phyloP scores from a whole-genome alignment of 1,139 yeast species.

The Candida glucosophila region DNA sequence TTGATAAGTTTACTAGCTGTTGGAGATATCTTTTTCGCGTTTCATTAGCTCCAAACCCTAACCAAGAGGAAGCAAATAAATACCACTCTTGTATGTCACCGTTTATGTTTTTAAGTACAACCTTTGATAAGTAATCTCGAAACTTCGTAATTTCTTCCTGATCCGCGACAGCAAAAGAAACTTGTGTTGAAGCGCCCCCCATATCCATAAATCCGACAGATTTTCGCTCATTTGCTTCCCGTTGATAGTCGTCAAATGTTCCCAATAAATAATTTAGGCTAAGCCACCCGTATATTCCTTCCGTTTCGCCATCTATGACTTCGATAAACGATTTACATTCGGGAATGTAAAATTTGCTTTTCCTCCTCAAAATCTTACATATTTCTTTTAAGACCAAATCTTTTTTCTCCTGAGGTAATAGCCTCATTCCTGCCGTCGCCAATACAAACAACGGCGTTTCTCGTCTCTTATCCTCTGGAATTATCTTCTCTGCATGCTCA shows the following conservation, averaged over 20 bases:
- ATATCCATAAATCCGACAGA: constrained; percentile 74
- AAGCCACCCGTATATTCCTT: constrained; percentile 80
- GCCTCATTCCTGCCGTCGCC: constrained; percentile 76
- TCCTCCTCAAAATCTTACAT: constrained; percentile 44
- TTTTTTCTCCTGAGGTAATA: constrained; percentile 51
- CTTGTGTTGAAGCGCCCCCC: constrained; percentile 88
- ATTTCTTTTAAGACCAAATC: constrained; percentile 40
- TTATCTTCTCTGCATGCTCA: constrained; percentile 44
- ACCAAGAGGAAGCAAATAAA: constrained; percentile 74
- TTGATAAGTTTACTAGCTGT: constrained; percentile 30
- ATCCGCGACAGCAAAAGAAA: constrained; percentile 69
- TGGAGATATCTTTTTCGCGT: constrained; percentile 59
- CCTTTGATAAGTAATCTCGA: constrained; percentile 51
- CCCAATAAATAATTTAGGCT: constrained; percentile 65
- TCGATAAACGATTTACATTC: constrained; percentile 54
- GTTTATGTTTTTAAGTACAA: constrained; percentile 48
- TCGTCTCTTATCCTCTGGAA: constrained; percentile 60
- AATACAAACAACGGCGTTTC: constrained; percentile 72
- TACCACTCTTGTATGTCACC: constrained; percentile 61
- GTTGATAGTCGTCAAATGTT: constrained; percentile 40
- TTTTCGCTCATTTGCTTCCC: constrained; percentile 44
- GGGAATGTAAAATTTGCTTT: constrained; percentile 51
- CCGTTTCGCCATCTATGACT: constrained; percentile 68
- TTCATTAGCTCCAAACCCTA: constrained; percentile 80
- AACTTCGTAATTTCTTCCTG: constrained; percentile 45